Base-by-base conservation (phyloP, 2,329 filamentous ascomycete species). In the Chaetomiaceae sp. region DNA sequence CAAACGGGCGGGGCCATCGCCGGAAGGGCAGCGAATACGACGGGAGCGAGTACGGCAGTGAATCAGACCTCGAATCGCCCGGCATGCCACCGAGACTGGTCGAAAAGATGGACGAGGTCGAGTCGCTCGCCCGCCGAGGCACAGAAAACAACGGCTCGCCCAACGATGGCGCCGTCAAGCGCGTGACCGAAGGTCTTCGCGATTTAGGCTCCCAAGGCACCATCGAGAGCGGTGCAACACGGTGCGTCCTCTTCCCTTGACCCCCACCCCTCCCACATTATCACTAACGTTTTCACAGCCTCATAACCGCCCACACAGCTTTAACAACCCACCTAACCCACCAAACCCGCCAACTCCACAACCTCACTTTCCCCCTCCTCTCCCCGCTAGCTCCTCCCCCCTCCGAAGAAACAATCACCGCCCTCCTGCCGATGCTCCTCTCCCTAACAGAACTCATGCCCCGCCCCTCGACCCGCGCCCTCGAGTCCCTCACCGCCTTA, bases 251-350 rank as follows among this genome's bases (percentile, higher is more conserved):
- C 37, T 15, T 33, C 15, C 51, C 22, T 17, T 38, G n/a, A 23
- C 46, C 8, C 31, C 33, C 51, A 47, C n/a, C 23, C 17, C 22
- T 8, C 4, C n/a, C 25, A 23, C 19, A 49, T 48, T 43, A 45
- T 57, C 25, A 40, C 46, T 36, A 53, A 7, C 22, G 27, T 12
- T 20, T n/a, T 34, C n/a, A 25, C 63, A 91, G 87, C 64, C 73
- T 90, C 59, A 88, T 88, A 66, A 90, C 87, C 39, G 84, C 87
- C 31, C 86, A 90, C 68, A 82, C 85, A 25, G 86, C 87, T 14
- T 73, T 91, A 45, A 84, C 87, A 43, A 87, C 87, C 19, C 87
- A 94, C 65, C 75, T 92, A 40, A 77, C 79, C 14, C 84, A 90
- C 68, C 88, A 92, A 71, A 85, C 87, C 46, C 85, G 88, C 50